Percentiles rank a stretch among this genome's conserved stretches.
phyloP scores from a whole-genome alignment of 2,329 filamentous ascomycete species.

The Intubia oerlemansii region DNA sequence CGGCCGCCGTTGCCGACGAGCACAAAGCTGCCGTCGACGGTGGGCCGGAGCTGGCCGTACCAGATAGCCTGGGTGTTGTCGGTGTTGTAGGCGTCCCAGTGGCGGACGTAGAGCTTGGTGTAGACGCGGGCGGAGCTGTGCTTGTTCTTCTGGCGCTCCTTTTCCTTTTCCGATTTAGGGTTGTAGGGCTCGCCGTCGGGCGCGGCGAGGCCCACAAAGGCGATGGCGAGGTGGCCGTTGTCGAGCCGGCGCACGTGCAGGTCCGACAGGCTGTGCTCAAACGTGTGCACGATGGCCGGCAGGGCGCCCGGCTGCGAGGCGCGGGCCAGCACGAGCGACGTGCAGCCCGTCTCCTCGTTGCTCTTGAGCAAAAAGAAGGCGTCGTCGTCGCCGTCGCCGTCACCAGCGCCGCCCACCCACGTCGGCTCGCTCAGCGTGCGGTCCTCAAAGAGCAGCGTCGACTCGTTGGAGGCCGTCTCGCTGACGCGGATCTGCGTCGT shows the following conservation, averaged over 20 bases:
- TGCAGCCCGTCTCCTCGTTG: constrained; percentile 21
- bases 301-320: constrained; percentile 15
- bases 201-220: constrained; percentile 41
- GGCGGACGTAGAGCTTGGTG: constrained; percentile 52
- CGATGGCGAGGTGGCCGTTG: constrained; percentile 28
- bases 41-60: constrained; percentile 37
- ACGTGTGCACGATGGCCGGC: constrained; percentile 23
- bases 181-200: constrained; percentile 51
- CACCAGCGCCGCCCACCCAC: constrained; percentile 45
- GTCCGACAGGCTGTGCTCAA: constrained; percentile 34
- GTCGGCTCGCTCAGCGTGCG: constrained; percentile 44
- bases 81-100: constrained; percentile 62
- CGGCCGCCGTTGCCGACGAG: constrained; percentile 12
- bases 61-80: constrained; percentile 52
- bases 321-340: constrained; percentile 22
- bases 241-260: constrained; percentile 33
- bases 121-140: constrained; percentile 50
- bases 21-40: constrained; percentile 11
- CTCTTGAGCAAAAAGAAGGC: constrained; percentile 32
- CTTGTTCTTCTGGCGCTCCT: constrained; percentile 11
- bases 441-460: constrained; percentile 43
- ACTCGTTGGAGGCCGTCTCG: constrained; percentile 44
- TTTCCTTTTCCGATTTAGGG: constrained; percentile 22
- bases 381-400: constrained; percentile 30
- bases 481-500: constrained; percentile 46